These are phyloP conservation scores for Combretum micranthum DNA, from an alignment of 345 rosid species.

Conservation along the genomic window DNA sequence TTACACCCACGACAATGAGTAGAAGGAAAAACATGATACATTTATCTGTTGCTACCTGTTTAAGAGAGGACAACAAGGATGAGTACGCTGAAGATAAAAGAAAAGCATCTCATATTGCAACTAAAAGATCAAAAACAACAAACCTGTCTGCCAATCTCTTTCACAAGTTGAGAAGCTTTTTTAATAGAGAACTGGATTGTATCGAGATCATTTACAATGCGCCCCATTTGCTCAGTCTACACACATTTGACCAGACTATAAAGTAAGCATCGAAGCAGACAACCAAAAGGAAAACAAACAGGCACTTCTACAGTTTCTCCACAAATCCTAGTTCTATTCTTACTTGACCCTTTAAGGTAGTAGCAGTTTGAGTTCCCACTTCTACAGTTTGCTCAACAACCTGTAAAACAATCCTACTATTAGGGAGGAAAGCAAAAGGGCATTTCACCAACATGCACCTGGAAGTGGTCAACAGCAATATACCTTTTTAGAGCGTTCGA, in stretches of 20 bases:
- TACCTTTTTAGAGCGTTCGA: conserved; percentile 90
- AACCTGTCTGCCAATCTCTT: conserved; percentile 99
- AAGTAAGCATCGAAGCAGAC: background rate
- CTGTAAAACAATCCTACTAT: conserved; percentile 24
- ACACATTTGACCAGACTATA: conserved; percentile 13
- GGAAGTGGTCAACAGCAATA: conserved; percentile 1
- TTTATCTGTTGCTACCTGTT: conserved; percentile 98
- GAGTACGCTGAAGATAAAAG: background rate
- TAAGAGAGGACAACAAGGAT: conserved; percentile 11
- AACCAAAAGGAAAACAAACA: background rate
- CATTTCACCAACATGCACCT: conserved; percentile 3
- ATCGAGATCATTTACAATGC: conserved; percentile 91
- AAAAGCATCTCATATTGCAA: background rate
- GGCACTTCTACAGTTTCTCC: background rate
- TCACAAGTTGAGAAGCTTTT: conserved; percentile 96
- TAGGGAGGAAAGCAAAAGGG: conserved; percentile 8
- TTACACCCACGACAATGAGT: conserved; percentile 87
- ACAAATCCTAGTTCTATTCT: conserved; percentile 13
- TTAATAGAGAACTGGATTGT: conserved; percentile 96
- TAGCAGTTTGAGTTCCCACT: conserved; percentile 97
- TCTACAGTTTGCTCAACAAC: conserved; percentile 96
- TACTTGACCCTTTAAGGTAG: conserved; percentile 88
- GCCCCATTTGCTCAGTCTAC: conserved; percentile 99
- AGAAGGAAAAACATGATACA: conserved; percentile 90
- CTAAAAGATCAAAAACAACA: conserved; percentile 11